Evolutionary conservation across 305 asterid genomes (phyloP), one percentile per base, ranked within the genome.

Genomic region (Plantago rigida): DNA sequence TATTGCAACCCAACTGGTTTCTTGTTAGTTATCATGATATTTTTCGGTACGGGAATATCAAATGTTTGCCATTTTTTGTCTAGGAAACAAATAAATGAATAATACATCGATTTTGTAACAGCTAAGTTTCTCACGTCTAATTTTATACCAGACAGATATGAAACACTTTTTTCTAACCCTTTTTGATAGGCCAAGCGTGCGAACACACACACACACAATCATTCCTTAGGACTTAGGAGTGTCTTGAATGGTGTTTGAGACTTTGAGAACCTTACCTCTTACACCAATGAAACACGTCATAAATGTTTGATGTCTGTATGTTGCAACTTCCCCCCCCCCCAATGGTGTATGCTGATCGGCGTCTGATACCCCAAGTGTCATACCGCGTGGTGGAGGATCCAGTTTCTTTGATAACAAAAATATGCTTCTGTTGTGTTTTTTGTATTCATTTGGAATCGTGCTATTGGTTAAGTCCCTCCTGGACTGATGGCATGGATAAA

Each of bases 321-420:
- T 34, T 5, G 9, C 42, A n/a, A n/a, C n/a, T n/a, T n/a, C n/a
- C n/a, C n/a, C n/a, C n/a, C n/a, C n/a, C n/a, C n/a, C n/a, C n/a
- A n/a, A n/a, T n/a, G n/a, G n/a, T n/a, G n/a, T n/a, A n/a, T 34
- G 42, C 42, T 34, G 42, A 34, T 34, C 42, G 4, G 8, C 4
- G 9, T n/a, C 5, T 31, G 42, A 5, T 36, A 22, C 26, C 26
- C 26, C 26, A 22, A 22, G 26, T 9, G 62, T 41, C 17, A 11
- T 19, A 36, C 46, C 19, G 0, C 54, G 34, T 39, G 22, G 9
- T 65, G 50, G 14, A 56, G 46, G 51, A 49, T 24, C 51, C 13
- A 13, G 31, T 46, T 65, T 36, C 34, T 41, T 13, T 22, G 61
- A 59, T 46, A 51, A 9, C 56, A 22, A 51, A 9, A 14, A 22